phyloP scores from a whole-genome alignment of 2,329 filamentous ascomycete genomes.

The Exserohilum turcica region DNA sequence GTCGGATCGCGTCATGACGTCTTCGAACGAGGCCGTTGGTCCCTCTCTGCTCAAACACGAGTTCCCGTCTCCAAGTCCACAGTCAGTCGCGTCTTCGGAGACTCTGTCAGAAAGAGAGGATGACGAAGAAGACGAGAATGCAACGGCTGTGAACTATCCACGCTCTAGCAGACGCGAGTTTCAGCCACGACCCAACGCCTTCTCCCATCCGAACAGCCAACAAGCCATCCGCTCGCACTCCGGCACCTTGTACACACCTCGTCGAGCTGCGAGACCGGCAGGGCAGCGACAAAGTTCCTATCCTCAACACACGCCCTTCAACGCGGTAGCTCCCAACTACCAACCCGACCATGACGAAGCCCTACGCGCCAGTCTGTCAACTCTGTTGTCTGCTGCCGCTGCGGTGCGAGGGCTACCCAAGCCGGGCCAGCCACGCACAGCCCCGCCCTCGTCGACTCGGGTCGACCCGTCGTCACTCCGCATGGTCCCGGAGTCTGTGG shows the following conservation, averaged over 20 bases:
- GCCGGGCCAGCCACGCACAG: constrained; percentile 42
- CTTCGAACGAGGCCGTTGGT: constrained; percentile 65
- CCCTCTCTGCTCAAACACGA: constrained; percentile 43
- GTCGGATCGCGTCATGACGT: constrained; percentile 72
- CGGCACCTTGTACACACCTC: constrained; percentile 56
- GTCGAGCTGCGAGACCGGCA: constrained; percentile 36
- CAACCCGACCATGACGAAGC: constrained; percentile 93
- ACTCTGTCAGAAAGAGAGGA: constrained; percentile 44
- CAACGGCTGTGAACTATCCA: constrained; percentile 75
- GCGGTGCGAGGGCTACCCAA: constrained; percentile 84
- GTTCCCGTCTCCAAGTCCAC: constrained; percentile 31
- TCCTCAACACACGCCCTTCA: constrained; percentile 62
- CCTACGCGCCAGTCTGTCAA: constrained; percentile 89
- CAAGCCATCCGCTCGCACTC: constrained; percentile 48
- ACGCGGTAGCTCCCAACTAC: constrained; percentile 73
- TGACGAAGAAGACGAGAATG: constrained; percentile 69
- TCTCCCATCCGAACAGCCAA: constrained; percentile 75
- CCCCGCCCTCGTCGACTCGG: constrained; percentile 45
- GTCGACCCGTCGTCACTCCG: constrained; percentile 61
- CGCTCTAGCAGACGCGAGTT: constrained; percentile 64
- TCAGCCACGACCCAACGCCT: constrained; percentile 88
- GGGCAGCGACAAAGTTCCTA: constrained; percentile 50
- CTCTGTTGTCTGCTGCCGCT: constrained; percentile 90
- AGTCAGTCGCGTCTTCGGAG: constrained; percentile 46
- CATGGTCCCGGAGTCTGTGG: constrained; percentile 65